These are phyloP conservation scores for Parathielavia appendiculata DNA, from an alignment of 495 filamentous ascomycete genomes.

Conservation along the genomic window DNA sequence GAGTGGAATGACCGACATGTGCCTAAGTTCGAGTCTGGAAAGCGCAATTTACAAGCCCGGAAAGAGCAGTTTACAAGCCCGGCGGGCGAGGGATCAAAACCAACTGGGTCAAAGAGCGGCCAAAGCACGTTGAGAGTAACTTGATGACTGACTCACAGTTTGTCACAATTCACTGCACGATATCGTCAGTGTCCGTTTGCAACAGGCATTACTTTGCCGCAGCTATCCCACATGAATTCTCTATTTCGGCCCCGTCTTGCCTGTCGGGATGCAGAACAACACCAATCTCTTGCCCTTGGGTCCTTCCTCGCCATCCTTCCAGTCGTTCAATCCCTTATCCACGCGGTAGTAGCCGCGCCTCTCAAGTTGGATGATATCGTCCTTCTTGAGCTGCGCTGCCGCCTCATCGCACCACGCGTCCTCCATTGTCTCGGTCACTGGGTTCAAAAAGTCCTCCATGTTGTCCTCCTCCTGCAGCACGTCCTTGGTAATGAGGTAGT, in stretches of 20 bases:
- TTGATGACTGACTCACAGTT: too few species aligned
- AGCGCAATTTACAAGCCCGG: too few species aligned
- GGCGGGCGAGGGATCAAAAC: too few species aligned
- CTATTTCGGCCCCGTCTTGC: conserved; percentile 33
- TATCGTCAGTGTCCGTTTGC: not conserved
- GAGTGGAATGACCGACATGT: too few species aligned
- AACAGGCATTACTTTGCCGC: not conserved
- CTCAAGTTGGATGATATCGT: conserved; percentile 91
- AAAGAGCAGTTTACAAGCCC: too few species aligned
- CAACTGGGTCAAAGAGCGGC: too few species aligned
- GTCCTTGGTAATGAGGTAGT: conserved; percentile 89
- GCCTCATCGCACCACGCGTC: conserved; percentile 76
- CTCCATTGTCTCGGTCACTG: conserved; percentile 68
- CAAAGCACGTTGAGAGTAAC: too few species aligned
- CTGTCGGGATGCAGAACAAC: conserved; percentile 72
- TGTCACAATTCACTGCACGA: not conserved
- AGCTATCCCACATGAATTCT: not conserved
- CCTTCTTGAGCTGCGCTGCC: conserved; percentile 65
- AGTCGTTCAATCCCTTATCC: conserved; percentile 51
- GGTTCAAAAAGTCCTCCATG: conserved; percentile 74
- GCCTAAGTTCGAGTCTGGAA: too few species aligned
- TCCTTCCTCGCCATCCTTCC: conserved; percentile 40
- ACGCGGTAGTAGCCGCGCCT: conserved; percentile 84
- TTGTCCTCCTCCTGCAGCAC: conserved; percentile 76
- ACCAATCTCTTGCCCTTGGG: conserved; percentile 59